These are phyloP conservation scores for Suhomyces bolitotheri DNA, from an alignment of 1,139 yeast species.

Conservation along the genomic window DNA sequence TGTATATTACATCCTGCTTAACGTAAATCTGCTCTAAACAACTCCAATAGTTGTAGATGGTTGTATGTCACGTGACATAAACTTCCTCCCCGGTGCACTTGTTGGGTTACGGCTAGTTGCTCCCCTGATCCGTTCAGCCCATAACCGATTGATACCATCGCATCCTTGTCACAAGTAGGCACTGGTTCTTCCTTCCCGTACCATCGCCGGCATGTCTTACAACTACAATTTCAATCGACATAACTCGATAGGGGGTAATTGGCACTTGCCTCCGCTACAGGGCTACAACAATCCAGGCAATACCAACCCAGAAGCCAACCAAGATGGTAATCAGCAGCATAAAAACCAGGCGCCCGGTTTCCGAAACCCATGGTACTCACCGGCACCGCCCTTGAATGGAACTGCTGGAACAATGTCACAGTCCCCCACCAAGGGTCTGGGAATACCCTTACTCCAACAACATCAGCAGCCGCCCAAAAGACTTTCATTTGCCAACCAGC, in stretches of 20 bases:
- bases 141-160: no score
- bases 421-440: conserved; percentile 16
- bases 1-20: conserved; percentile 10
- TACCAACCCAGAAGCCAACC: conserved; percentile 6
- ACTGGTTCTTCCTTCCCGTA: no score
- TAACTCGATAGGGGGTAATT: conserved; percentile 45
- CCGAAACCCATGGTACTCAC: conserved; percentile 48
- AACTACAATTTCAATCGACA: conserved; percentile 37
- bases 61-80: no score
- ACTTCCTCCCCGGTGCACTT: no score
- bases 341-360: conserved; percentile 31
- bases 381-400: conserved; percentile 15
- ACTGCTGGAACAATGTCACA: conserved; percentile 10
- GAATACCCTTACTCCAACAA: conserved; percentile 12
- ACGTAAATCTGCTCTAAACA: no score
- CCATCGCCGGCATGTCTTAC: conserved; percentile 16
- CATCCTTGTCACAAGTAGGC: no score
- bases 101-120: no score
- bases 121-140: no score
- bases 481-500: conserved; percentile 44
- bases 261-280: conserved; percentile 39
- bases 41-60: no score
- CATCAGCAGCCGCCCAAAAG: conserved; percentile 39
- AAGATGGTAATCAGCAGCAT: conserved; percentile 14
- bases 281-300: conserved; percentile 15